Evolutionary conservation across 2,329 filamentous ascomycete genomes (phyloP).

Genomic region (Talaromyces atroroseus): DNA sequence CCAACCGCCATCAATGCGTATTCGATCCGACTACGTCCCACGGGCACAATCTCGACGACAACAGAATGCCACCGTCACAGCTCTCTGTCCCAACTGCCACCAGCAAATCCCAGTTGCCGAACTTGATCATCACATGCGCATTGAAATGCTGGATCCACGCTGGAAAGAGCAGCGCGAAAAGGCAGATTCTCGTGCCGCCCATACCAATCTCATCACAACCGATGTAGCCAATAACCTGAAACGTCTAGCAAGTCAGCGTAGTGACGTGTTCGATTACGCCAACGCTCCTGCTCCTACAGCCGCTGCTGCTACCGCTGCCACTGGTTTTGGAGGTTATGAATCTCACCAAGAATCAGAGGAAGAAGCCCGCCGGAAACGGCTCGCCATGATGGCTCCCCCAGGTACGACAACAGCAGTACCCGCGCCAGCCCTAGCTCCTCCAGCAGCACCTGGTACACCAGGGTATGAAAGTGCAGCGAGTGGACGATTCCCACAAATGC

Average conservation of each 20-base stretch:
- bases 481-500: conserved; percentile 15
- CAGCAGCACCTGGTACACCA: conserved; percentile 14
- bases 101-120: conserved; percentile 83
- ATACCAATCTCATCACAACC: conserved; percentile 76
- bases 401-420: neutral
- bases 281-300: conserved; percentile 17
- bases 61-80: conserved; percentile 57
- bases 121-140: conserved; percentile 87
- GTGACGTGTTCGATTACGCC: conserved; percentile 71
- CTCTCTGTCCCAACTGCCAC: conserved; percentile 86
- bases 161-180: conserved; percentile 97
- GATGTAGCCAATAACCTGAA: conserved; percentile 94
- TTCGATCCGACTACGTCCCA: conserved; percentile 88
- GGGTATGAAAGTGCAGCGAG: conserved; percentile 15
- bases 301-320: neutral
- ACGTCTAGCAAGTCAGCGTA: conserved; percentile 81
- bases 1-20: conserved; percentile 64
- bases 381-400: conserved; percentile 56
- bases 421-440: conserved; percentile 17
- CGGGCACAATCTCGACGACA: conserved; percentile 68
- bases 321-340: conserved; percentile 29
- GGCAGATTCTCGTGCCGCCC: conserved; percentile 74
- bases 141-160: conserved; percentile 85
- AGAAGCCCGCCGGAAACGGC: conserved; percentile 69
- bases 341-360: conserved; percentile 62